Evolutionary conservation across 139 green algal genomes (phyloP).

Genomic region (Coelastrella sp.): DNA sequence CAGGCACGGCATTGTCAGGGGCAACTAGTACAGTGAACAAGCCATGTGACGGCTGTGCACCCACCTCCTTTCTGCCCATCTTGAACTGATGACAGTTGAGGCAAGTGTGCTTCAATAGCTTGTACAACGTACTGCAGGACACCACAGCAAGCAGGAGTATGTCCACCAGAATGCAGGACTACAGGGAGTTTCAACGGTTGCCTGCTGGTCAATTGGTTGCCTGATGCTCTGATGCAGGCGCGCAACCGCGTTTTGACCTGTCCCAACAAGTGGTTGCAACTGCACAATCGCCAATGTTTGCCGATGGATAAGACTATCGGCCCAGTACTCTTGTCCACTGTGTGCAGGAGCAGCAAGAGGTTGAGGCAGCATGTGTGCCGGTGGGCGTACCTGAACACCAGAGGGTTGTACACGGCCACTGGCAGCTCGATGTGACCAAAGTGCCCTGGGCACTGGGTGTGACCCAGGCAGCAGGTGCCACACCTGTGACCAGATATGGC

Average conservation of each 20-base stretch:
- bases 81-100: slow-evolving; percentile 93
- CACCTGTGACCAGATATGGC: slow-evolving; percentile 74
- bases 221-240: neutral
- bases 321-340: too few relatives aligned
- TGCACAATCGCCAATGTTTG: too few relatives aligned
- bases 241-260: too few relatives aligned
- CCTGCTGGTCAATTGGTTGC: neutral
- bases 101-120: slow-evolving; percentile 91
- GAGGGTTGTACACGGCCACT: slow-evolving; percentile 97
- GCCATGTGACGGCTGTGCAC: neutral
- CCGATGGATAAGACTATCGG: too few relatives aligned
- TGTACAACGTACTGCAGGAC: slow-evolving; percentile 81
- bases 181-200: neutral
- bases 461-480: slow-evolving; percentile 86
- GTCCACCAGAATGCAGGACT: neutral
- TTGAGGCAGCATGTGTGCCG: neutral
- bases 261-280: too few relatives aligned
- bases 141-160: neutral
- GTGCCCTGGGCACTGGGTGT: slow-evolving; percentile 92
- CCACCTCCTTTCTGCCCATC: slow-evolving; percentile 77
- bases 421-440: slow-evolving; percentile 98
- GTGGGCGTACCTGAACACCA: slow-evolving; percentile 87
- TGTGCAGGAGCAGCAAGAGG: neutral
- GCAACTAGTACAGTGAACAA: too few relatives aligned
- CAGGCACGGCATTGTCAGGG: too few relatives aligned